A percentile compares a stretch with the other conserved stretches of the same genome.
phyloP scores from a whole-genome alignment of 306 rosid species.

The Parietaria judaica region DNA sequence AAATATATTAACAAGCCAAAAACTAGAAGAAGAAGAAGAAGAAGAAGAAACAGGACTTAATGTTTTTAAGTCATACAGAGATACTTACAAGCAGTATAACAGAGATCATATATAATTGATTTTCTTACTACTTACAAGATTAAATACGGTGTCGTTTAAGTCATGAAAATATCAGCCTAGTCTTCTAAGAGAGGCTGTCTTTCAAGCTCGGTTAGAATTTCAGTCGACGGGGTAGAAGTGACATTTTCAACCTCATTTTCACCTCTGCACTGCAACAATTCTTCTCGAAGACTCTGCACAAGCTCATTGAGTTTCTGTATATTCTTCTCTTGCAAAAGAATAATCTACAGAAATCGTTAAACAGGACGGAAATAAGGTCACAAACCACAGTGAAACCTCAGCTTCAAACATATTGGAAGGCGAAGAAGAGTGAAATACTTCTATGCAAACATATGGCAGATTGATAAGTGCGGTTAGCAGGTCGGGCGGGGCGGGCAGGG shows the following conservation, averaged over 20 bases:
- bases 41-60: neutral
- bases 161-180: conserved; percentile 14
- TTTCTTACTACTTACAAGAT: conserved; percentile 23
- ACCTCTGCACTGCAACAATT: conserved; percentile 38
- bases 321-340: conserved; percentile 59
- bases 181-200: conserved; percentile 40
- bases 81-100: conserved; percentile 8
- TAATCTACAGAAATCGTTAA: conserved; percentile 33
- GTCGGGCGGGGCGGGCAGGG: too few relatives aligned
- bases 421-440: too few relatives aligned
- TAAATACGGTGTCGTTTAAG: conserved; percentile 14
- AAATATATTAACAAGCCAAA: neutral
- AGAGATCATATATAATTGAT: neutral
- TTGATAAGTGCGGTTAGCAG: too few relatives aligned
- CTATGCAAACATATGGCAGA: too few relatives aligned
- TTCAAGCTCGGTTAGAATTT: conserved; percentile 43
- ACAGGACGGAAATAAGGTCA: conserved; percentile 1
- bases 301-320: conserved; percentile 49
- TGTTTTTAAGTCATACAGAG: neutral
- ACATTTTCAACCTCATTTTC: conserved; percentile 28
- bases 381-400: neutral
- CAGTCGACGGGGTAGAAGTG: conserved; percentile 30
- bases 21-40: too few relatives aligned
- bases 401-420: neutral
- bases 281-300: conserved; percentile 38